Evolutionary conservation across 345 rosid species (phyloP).

Genomic region (Abelmoschus esculentus): DNA sequence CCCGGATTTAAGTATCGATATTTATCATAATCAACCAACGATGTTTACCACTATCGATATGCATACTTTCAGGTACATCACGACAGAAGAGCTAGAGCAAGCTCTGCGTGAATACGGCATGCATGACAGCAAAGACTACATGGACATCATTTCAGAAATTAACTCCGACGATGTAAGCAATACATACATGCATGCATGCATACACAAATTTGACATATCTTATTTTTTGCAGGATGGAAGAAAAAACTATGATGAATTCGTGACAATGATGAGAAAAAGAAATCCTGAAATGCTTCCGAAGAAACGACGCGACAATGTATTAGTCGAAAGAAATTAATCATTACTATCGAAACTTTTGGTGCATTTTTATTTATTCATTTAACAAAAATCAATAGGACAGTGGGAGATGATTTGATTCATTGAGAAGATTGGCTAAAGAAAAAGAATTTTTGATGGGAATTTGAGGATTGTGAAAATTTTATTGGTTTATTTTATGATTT

Average conservation of each 20-base stretch:
- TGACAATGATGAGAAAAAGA: conserved; percentile 96
- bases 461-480: too few species aligned
- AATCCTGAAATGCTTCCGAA: conserved; percentile 71
- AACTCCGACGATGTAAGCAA: conserved; percentile 63
- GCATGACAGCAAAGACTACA: conserved; percentile 62
- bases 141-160: conserved; percentile 74
- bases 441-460: too few species aligned
- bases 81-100: conserved; percentile 84
- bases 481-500: too few species aligned
- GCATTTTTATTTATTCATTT: too few species aligned
- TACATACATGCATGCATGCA: neutral
- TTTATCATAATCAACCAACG: neutral
- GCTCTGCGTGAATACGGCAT: conserved; percentile 75
- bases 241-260: conserved; percentile 90
- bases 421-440: too few species aligned
- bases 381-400: too few species aligned
- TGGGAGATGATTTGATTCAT: too few species aligned
- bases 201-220: too few species aligned
- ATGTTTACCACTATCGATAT: neutral
- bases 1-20: neutral
- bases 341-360: too few species aligned
- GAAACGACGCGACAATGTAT: conserved; percentile 67
- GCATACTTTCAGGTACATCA: conserved; percentile 37
- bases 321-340: conserved; percentile 12
- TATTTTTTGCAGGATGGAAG: conserved; percentile 59